Base-by-base conservation (phyloP, 1,284 basidiomycete species). In the Butyriboletus appendiculatus region DNA sequence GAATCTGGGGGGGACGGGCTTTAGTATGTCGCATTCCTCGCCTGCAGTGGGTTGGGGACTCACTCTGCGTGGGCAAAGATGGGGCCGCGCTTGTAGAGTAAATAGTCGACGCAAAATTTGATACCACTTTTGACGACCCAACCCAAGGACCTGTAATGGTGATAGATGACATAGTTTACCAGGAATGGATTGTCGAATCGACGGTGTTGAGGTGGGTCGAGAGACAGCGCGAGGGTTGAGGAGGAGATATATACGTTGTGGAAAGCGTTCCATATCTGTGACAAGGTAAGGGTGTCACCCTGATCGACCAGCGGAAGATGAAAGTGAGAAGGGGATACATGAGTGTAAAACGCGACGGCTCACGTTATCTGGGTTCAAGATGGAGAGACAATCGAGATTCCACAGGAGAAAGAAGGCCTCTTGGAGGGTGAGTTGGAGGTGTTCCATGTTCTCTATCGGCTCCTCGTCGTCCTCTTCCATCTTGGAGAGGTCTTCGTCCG, bases 111-210 rank as follows among this genome's bases (percentile, higher is more conserved):
- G 67, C 95, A 98, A 73, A 99, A 99, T 73, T 99, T 99, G 76
- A 97, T 88, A 3, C 97, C 97, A 24, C 85, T 86, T 71, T 96
- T 94, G 57, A 98, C 88, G 16, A 98, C 92, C 97, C 97, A 99
- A n/a, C 97, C 97, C 5, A 99, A 80, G 2, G 95, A 94, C 20
- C 96, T 86, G 69, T 92, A 99, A 73, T 99, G 94, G 69, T 99
- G 96, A 67, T 96, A 98, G 8, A 85, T 86, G 46, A 89, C 86
- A 67, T 98, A 99, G 62, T 92, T 83, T 35, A 99, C 78, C 34
- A 99, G 75, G 73, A 98, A 95, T 0, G 96, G 95, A 68, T 97
- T 97, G 75, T 98, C 96, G 45, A 86, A 81, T 48, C 84, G 79
- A 28, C 78, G 70, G 24, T 45, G 54, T 26, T 67, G 70, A 42